phyloP scores from a whole-genome alignment of 75 land plant genomes.

The Ceratopteris richardii region DNA sequence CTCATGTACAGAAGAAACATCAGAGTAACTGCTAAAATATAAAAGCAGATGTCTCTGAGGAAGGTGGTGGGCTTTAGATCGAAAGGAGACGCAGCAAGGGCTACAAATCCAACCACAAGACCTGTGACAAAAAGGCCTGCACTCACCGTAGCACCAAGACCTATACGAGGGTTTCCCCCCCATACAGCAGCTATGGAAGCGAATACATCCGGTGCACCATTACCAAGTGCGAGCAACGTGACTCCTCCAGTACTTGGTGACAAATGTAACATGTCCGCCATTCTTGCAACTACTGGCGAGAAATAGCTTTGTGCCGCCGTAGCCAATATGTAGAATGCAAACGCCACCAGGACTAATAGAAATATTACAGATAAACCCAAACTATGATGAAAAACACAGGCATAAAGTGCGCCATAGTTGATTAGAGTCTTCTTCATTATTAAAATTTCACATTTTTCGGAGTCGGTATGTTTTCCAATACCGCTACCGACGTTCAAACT shows the following conservation, averaged over 20 bases:
- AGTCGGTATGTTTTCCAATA: too few relatives aligned
- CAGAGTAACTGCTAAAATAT: constrained; percentile 45
- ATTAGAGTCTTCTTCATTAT: constrained; percentile 6
- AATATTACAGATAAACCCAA: constrained; percentile 39
- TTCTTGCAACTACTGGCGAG: constrained; percentile 54
- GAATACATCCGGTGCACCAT: constrained; percentile 88
- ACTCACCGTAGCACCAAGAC: constrained; percentile 82
- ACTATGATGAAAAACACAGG: constrained; percentile 32
- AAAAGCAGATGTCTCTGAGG: constrained; percentile 72
- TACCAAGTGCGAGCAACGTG: constrained; percentile 90
- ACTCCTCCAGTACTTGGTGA: constrained; percentile 85
- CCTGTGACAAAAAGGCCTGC: constrained; percentile 91
- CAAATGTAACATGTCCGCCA: constrained; percentile 47
- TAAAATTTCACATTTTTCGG: too few relatives aligned
- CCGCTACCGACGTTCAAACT: too few relatives aligned
- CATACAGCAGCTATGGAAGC: constrained; percentile 73
- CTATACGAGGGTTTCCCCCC: constrained; percentile 59
- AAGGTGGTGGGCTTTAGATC: constrained; percentile 53
- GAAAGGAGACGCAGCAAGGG: constrained; percentile 62
- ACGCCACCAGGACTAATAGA: constrained; percentile 33
- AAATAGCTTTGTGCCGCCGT: constrained; percentile 64
- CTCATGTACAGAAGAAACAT: constrained; percentile 68
- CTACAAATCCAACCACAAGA: constrained; percentile 83
- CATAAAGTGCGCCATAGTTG: constrained; percentile 58
- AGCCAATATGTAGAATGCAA: constrained; percentile 63